These are phyloP conservation scores for Diaporthe citrichinensis DNA, from an alignment of 2,329 filamentous ascomycete species.

Conservation along the genomic window DNA sequence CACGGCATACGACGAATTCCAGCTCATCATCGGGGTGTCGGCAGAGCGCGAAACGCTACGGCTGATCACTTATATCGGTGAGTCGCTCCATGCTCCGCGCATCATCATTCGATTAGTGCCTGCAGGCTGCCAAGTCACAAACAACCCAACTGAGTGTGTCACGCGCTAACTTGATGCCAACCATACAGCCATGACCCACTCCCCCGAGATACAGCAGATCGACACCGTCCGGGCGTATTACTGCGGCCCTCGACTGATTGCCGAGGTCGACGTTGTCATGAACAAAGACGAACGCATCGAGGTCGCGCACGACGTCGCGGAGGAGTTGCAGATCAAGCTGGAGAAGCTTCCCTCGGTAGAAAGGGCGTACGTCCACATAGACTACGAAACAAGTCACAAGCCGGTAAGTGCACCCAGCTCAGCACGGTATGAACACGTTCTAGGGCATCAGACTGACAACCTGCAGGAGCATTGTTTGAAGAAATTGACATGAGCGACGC, in stretches of 20 bases:
- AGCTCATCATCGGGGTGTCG: slow-evolving; percentile 89
- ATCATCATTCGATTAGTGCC: neutral
- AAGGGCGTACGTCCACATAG: slow-evolving; percentile 94
- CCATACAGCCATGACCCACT: slow-evolving; percentile 79
- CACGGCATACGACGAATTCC: slow-evolving; percentile 90
- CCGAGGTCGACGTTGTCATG: slow-evolving; percentile 98
- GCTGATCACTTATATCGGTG: slow-evolving; percentile 92
- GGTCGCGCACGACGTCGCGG: slow-evolving; percentile 91
- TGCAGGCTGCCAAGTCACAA: neutral
- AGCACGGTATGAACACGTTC: accelerated
- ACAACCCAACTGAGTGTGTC: neutral
- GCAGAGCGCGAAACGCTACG: slow-evolving; percentile 89
- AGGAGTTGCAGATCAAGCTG: slow-evolving; percentile 93
- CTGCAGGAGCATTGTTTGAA: slow-evolving; percentile 33
- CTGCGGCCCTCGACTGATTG: slow-evolving; percentile 87
- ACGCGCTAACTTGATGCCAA: neutral
- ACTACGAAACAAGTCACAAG: slow-evolving; percentile 97
- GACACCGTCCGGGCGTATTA: slow-evolving; percentile 97
- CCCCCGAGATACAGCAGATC: slow-evolving; percentile 83
- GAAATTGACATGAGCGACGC: slow-evolving; percentile 26
- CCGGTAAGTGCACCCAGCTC: slow-evolving; percentile 62
- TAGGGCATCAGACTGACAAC: neutral
- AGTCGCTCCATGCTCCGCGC: neutral
- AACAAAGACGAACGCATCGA: slow-evolving; percentile 78
- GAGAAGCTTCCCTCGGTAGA: slow-evolving; percentile 93